Percentiles rank a stretch among this genome's conserved stretches.
Conservation (phyloP, 352 stramenopile genomes). For the Globisporangium nodosum region DNA sequence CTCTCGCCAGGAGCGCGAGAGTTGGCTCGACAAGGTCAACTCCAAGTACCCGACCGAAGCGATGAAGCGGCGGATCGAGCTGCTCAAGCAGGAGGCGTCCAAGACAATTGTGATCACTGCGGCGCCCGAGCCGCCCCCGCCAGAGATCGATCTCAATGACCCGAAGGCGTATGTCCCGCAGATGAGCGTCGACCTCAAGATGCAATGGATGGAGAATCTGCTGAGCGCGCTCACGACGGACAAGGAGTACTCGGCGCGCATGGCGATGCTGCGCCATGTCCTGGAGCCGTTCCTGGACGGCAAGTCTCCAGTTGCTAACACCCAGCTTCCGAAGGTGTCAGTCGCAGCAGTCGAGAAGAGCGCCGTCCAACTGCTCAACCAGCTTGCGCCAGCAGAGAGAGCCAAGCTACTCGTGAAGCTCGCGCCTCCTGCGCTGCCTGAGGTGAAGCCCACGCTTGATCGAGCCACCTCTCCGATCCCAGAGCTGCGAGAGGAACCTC, state of each 20-base stretch:
- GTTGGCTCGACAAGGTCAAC: conserved; percentile 49
- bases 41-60: conserved; percentile 36
- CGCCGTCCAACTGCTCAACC: conserved; percentile 20
- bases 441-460: conserved; percentile 12
- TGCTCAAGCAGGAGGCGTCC: conserved; percentile 12
- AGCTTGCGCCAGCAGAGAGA: conserved; percentile 22
- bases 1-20: conserved; percentile 33
- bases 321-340: conserved; percentile 4
- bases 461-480: conserved; percentile 32
- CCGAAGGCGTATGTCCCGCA: conserved; percentile 19
- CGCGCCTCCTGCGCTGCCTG: conserved; percentile 2
- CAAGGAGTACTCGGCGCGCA: conserved; percentile 34
- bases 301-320: conserved; percentile 12
- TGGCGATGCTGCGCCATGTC: conserved; percentile 40
- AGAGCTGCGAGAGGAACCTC: conserved; percentile 13
- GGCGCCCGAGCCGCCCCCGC: conserved; percentile 1
- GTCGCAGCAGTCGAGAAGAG: conserved; percentile 20
- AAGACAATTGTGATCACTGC: conserved; percentile 4
- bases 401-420: conserved; percentile 24
- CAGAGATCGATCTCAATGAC: conserved; percentile 26
- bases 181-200: conserved; percentile 55
- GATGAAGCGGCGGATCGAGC: conserved; percentile 26
- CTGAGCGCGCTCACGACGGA: conserved; percentile 33
- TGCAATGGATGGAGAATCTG: conserved; percentile 54
- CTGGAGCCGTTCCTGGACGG: conserved; percentile 45